Percentiles rank a stretch among this genome's conserved stretches.
Conservation (phyloP, 345 rosid species). For the thale cress (Arabidopsis thaliana) region TAIR10.1 NC_003074.8:4242501-4243000, state of each 20-base stretch:
- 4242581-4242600: background rate
- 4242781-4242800: conserved; percentile 83
- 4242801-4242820: conserved; percentile 89
- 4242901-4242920: conserved; percentile 10
- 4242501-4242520: background rate
- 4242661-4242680: background rate
- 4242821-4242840: conserved; percentile 93
- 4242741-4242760: conserved; percentile 85
- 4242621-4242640: background rate
- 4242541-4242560: background rate
- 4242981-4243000: background rate
- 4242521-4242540: background rate
- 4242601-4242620: conserved; percentile 4
- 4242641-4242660: background rate
- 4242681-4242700: conserved; percentile 5
- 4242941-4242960: conserved; percentile 72
- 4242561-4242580: background rate
- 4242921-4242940: conserved; percentile 95
- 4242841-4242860: conserved; percentile 63
- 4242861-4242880: background rate
- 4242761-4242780: conserved; percentile 86
- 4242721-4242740: conserved; percentile 10
- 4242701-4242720: background rate
- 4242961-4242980: conserved; percentile 53
- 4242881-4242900: conserved; percentile 4